Conservation (phyloP, 108 stramenopile genomes). For the Epithemia pelagica region DNA sequence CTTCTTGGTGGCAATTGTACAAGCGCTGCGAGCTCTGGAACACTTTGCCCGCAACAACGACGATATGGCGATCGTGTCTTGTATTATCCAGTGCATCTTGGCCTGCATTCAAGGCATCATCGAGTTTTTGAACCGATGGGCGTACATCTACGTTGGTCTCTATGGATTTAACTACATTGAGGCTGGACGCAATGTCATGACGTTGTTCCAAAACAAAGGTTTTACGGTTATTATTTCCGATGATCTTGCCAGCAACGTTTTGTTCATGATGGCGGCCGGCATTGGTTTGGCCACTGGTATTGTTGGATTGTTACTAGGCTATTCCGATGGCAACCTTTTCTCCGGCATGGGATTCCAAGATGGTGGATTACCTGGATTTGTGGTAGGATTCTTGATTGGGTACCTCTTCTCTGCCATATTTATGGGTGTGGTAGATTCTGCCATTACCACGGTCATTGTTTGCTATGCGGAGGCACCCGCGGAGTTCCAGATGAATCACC, state of each 20-base stretch:
- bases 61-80: constrained; percentile 45
- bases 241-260: constrained; percentile 51
- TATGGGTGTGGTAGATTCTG: constrained; percentile 58
- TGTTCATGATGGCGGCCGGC: constrained; percentile 47
- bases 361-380: constrained; percentile 8
- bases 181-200: constrained; percentile 59
- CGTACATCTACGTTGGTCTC: constrained; percentile 81
- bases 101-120: constrained; percentile 49
- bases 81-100: constrained; percentile 68
- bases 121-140: constrained; percentile 75
- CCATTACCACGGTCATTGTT: constrained; percentile 81
- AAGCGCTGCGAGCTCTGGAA: constrained; percentile 55
- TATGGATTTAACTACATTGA: constrained; percentile 76
- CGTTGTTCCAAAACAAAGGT: constrained; percentile 64
- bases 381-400: constrained; percentile 52
- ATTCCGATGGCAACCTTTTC: constrained; percentile 37
- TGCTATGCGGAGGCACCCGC: constrained; percentile 45
- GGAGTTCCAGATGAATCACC: constrained; percentile 70
- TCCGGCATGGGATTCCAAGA: constrained; percentile 12
- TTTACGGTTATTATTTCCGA: constrained; percentile 79
- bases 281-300: constrained; percentile 65
- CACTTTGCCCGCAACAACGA: constrained; percentile 39
- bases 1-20: constrained; percentile 75
- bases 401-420: constrained; percentile 49
- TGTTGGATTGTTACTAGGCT: constrained; percentile 46